A percentile compares a stretch with the other conserved stretches of the same genome.
phyloP scores from a whole-genome alignment of 306 rosid genomes.

The Canavalia gladiata region DNA sequence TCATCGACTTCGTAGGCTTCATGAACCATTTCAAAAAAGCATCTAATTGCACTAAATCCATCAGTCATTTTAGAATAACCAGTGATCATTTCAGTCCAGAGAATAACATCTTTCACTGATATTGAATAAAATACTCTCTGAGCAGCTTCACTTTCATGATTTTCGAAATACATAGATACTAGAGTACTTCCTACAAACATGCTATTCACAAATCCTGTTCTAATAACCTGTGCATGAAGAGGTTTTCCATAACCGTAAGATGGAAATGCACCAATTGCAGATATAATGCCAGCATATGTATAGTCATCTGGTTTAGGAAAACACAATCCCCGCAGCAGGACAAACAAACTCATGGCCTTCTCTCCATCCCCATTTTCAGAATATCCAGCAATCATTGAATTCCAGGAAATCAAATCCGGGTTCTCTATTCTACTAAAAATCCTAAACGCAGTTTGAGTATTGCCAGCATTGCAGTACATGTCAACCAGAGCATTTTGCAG shows the following conservation, averaged over 20 bases:
- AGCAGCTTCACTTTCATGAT: slow-evolving; percentile 67
- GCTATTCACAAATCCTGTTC: slow-evolving; percentile 65
- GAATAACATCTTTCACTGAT: slow-evolving; percentile 71
- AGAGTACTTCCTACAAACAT: slow-evolving; percentile 79
- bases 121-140: slow-evolving; percentile 60
- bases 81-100: slow-evolving; percentile 89
- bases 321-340: slow-evolving; percentile 50
- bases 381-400: slow-evolving; percentile 84
- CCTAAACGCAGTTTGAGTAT: slow-evolving; percentile 56
- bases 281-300: slow-evolving; percentile 71
- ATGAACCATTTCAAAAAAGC: slow-evolving; percentile 66
- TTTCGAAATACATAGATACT: slow-evolving; percentile 80
- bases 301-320: slow-evolving; percentile 74
- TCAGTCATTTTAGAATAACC: slow-evolving; percentile 68
- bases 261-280: slow-evolving; percentile 57
- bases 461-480: slow-evolving; percentile 79
- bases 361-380: slow-evolving; percentile 68
- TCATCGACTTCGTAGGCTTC: slow-evolving; percentile 64
- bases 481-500: slow-evolving; percentile 80
- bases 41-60: slow-evolving; percentile 62
- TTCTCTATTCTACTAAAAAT: slow-evolving; percentile 62
- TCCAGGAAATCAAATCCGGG: slow-evolving; percentile 84
- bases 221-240: slow-evolving; percentile 74
- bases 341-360: slow-evolving; percentile 68
- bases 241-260: slow-evolving; percentile 64